Conservation (phyloP, 139 green algal species). For the Closterium sp. region DNA sequence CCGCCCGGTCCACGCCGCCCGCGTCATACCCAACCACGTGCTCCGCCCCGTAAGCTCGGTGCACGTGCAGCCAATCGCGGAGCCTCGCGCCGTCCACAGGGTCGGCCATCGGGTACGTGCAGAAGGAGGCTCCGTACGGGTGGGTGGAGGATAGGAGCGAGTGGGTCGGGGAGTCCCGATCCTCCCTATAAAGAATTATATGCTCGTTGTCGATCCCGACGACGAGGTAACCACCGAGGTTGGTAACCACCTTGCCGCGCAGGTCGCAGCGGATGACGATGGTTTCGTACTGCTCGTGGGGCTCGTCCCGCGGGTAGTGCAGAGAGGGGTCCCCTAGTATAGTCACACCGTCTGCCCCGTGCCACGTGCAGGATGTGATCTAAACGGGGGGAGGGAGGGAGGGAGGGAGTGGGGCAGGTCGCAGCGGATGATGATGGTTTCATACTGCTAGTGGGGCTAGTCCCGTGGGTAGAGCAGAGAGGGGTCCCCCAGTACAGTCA, state of each 20-base stretch:
- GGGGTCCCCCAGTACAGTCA: neutral
- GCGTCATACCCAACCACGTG: constrained; percentile 1
- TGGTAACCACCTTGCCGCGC: neutral
- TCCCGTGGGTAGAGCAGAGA: neutral
- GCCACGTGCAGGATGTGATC: neutral
- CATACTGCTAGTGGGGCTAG: neutral
- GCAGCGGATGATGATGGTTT: neutral
- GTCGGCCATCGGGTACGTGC: constrained; percentile 1
- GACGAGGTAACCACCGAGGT: neutral
- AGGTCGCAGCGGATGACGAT: constrained; percentile 1
- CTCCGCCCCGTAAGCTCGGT: neutral
- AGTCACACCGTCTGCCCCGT: neutral
- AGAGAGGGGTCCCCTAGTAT: neutral
- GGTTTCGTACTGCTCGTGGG: neutral
- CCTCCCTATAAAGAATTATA: neutral
- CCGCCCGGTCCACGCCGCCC: neutral
- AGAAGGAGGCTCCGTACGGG: neutral
- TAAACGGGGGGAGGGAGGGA: neutral
- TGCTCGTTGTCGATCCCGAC: constrained; percentile 1
- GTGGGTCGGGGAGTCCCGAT: neutral
- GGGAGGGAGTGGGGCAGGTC: neutral
- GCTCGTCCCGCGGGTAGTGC: neutral
- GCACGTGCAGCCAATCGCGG: neutral
- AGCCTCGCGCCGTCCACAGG: constrained; percentile 1
- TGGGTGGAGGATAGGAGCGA: neutral